Conservation (phyloP, 208 protist genomes). For the Leishmania turanica region DNA sequence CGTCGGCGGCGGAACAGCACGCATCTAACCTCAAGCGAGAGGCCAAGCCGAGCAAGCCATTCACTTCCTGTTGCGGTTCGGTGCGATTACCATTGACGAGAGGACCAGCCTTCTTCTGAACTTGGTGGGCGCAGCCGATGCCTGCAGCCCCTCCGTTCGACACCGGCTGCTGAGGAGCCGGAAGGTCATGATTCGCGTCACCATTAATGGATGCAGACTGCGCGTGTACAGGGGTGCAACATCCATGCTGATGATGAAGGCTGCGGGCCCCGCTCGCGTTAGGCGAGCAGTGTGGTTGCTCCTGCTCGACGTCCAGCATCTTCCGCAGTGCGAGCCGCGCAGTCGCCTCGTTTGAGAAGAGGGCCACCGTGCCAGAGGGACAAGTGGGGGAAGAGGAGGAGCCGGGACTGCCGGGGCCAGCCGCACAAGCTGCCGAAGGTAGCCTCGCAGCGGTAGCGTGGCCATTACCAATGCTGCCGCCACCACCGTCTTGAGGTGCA, state of each 20-base stretch:
- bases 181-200: background rate
- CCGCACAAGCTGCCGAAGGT: too few relatives aligned
- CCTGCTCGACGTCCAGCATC: background rate
- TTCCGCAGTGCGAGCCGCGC: slow-evolving; percentile 39
- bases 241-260: background rate
- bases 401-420: background rate
- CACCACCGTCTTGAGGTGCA: too few relatives aligned
- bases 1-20: background rate
- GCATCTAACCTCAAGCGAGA: background rate
- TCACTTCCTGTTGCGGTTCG: background rate
- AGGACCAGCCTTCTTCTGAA: background rate
- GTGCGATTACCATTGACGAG: too few relatives aligned
- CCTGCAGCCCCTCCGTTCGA: background rate
- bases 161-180: background rate
- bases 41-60: background rate
- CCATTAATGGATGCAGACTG: background rate
- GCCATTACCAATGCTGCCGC: background rate
- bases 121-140: too few relatives aligned
- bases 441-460: slow-evolving; percentile 3
- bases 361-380: background rate
- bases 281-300: background rate
- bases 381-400: background rate
- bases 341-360: slow-evolving; percentile 53
- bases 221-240: slow-evolving; percentile 5
- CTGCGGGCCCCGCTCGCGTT: background rate